phyloP scores from a whole-genome alignment of 768 basidiomycete species.

The Tylopilus intermedius region DNA sequence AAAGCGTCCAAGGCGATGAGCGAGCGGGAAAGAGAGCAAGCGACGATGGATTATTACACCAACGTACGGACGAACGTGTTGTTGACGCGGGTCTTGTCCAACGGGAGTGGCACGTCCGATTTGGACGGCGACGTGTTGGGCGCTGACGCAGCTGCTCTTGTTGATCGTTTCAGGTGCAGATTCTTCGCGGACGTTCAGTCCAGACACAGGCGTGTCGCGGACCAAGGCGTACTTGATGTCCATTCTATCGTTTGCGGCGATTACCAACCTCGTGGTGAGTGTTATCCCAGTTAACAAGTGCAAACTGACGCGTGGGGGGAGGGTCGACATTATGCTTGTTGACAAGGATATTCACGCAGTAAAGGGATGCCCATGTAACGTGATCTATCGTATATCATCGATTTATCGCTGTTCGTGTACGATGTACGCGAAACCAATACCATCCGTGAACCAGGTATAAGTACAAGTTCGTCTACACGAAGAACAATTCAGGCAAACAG shows the following conservation, averaged over 20 bases:
- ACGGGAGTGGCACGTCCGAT: constrained; percentile 42
- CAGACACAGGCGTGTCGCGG: constrained; percentile 42
- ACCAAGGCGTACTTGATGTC: constrained; percentile 76
- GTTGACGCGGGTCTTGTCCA: constrained; percentile 78
- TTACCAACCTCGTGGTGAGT: constrained; percentile 62
- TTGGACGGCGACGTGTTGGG: neutral
- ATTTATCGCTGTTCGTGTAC: constrained; percentile 3
- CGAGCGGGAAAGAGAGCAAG: constrained; percentile 62
- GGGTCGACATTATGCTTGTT: constrained; percentile 55
- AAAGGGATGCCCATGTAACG: neutral
- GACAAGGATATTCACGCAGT: constrained; percentile 50
- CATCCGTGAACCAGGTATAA: neutral
- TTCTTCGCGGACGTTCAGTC: constrained; percentile 55
- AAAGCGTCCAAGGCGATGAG: constrained; percentile 29
- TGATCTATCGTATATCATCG: neutral
- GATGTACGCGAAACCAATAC: neutral
- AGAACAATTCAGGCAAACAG: constrained; percentile 34
- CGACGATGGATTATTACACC: constrained; percentile 83
- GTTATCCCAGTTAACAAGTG: neutral
- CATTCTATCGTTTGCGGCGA: constrained; percentile 75
- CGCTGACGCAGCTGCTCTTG: constrained; percentile 43
- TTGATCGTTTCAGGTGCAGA: constrained; percentile 60
- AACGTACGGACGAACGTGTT: constrained; percentile 81
- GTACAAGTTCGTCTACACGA: neutral
- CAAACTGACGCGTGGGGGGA: constrained; percentile 12